Evolutionary conservation across 176 grass and related monocot genomes (phyloP).

Genomic region (Zoysia japonica): DNA sequence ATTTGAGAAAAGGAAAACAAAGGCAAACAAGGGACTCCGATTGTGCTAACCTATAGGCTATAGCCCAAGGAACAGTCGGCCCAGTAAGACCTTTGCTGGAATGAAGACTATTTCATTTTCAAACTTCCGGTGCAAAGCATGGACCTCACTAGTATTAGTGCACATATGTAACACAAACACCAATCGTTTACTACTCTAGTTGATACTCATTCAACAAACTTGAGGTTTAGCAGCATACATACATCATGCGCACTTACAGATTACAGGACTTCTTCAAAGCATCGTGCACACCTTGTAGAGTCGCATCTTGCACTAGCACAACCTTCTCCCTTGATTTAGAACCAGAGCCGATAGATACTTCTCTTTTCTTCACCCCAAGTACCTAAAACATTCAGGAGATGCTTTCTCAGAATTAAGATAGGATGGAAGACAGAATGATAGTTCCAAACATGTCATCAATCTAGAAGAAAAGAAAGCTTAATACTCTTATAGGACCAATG

Average conservation of each 20-base stretch:
- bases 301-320: conserved; percentile 69
- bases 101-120: neutral
- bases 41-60: too few species aligned
- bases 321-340: conserved; percentile 96
- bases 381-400: conserved; percentile 42
- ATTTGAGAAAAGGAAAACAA: neutral
- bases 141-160: neutral
- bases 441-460: neutral
- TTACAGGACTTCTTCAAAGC: conserved; percentile 71
- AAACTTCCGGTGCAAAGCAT: neutral
- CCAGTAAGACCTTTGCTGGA: neutral
- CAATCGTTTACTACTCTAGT: neutral
- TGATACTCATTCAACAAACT: neutral
- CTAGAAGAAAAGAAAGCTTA: neutral
- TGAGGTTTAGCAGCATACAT: conserved; percentile 12
- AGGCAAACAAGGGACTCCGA: neutral
- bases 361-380: conserved; percentile 88
- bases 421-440: too few species aligned
- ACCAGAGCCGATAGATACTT: conserved; percentile 79
- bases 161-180: neutral
- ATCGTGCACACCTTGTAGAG: conserved; percentile 65
- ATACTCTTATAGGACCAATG: neutral
- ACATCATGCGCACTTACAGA: conserved; percentile 52
- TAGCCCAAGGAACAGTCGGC: neutral
- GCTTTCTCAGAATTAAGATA: neutral